These are phyloP conservation scores for Backusella parvicylindrica DNA, from an alignment of 192 early-diverging fungal genomes.

Conservation along the genomic window DNA sequence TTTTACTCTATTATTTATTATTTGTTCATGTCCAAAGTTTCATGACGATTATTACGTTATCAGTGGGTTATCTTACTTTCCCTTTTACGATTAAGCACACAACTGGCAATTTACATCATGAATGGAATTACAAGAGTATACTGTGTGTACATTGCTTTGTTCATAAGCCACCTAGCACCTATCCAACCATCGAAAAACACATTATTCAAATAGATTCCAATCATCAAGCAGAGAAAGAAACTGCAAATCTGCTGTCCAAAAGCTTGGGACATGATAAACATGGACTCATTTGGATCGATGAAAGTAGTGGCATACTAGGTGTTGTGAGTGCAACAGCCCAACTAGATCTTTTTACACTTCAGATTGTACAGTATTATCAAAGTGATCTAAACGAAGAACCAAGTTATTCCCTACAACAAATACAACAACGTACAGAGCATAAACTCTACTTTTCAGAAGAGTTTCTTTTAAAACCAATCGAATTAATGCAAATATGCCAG, in stretches of 20 bases:
- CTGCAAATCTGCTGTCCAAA: neutral
- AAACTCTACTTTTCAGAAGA: neutral
- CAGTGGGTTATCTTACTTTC: slow-evolving; percentile 1
- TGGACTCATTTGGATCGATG: neutral
- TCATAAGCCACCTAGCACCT: slow-evolving; percentile 5
- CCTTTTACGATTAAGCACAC: slow-evolving; percentile 6
- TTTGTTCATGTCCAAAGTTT: neutral
- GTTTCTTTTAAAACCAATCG: neutral
- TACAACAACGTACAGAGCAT: neutral
- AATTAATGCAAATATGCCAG: slow-evolving; percentile 14
- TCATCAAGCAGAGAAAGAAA: neutral
- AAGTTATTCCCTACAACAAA: neutral
- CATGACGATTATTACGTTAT: slow-evolving; percentile 3
- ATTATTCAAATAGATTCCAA: slow-evolving; percentile 7
- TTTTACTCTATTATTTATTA: neutral
- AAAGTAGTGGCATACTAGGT: neutral
- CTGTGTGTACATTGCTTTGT: slow-evolving; percentile 16
- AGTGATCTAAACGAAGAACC: neutral
- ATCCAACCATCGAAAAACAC: slow-evolving; percentile 20
- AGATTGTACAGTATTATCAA: slow-evolving; percentile 7
- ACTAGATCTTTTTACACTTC: neutral
- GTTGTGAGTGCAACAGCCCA: neutral
- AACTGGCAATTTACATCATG: neutral
- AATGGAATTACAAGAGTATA: slow-evolving; percentile 2
- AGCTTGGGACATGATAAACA: neutral